Conservation (phyloP, 2,329 filamentous ascomycete species). For the Fusarium vanettenii region DNA sequence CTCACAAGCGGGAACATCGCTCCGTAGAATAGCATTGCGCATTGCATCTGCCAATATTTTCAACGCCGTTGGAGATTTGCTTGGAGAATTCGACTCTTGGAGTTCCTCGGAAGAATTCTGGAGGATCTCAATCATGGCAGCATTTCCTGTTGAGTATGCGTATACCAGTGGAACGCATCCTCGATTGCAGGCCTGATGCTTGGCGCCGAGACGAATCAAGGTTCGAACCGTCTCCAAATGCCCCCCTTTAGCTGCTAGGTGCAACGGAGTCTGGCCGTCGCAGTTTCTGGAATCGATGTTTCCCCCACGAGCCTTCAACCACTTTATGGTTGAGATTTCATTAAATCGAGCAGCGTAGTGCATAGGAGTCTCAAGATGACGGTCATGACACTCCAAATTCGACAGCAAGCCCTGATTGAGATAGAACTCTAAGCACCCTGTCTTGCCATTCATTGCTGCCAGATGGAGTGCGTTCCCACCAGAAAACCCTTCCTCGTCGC, state of each 20-base stretch:
- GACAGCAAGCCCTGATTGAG: too few relatives aligned
- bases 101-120: background rate
- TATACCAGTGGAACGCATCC: background rate
- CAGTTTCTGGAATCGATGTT: too few relatives aligned
- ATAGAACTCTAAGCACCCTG: too few relatives aligned
- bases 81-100: too few relatives aligned
- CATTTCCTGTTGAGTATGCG: background rate
- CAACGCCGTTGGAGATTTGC: fast-evolving
- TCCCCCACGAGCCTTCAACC: too few relatives aligned
- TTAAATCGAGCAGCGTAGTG: too few relatives aligned
- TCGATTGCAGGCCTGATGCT: background rate
- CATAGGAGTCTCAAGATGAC: too few relatives aligned
- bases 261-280: background rate
- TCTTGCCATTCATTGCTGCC: too few relatives aligned
- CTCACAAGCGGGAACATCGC: background rate
- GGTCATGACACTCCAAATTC: too few relatives aligned
- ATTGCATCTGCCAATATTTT: background rate
- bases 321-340: too few relatives aligned
- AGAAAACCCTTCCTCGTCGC: too few relatives aligned
- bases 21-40: background rate
- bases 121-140: background rate
- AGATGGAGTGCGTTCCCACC: too few relatives aligned
- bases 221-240: background rate
- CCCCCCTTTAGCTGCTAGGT: background rate
- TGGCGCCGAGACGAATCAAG: background rate